Evolutionary conservation across 352 stramenopile species (phyloP).

Genomic region (Globisporangium camurandrum): DNA sequence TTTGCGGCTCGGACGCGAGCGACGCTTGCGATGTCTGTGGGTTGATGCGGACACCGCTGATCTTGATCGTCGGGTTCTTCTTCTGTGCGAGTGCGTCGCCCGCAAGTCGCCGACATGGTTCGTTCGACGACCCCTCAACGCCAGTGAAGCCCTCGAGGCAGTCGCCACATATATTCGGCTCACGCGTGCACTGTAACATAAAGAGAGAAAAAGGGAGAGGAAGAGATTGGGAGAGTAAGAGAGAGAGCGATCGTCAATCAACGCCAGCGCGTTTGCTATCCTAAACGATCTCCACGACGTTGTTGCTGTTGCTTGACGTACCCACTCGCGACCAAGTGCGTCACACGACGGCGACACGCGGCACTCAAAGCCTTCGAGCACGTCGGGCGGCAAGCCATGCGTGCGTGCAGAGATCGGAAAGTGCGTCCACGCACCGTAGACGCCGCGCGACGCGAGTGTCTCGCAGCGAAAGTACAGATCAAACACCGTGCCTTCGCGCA

Average conservation of each 20-base stretch:
- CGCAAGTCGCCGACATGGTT: slow-evolving; percentile 17
- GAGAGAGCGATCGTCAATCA: not conserved
- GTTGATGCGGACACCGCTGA: slow-evolving; percentile 63
- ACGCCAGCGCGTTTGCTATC: not conserved
- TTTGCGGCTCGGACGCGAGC: slow-evolving; percentile 2
- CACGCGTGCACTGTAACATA: slow-evolving; percentile 40
- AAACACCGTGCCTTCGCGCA: slow-evolving; percentile 53
- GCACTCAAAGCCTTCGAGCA: slow-evolving; percentile 60
- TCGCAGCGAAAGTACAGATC: slow-evolving; percentile 70
- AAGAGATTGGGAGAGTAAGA: not conserved
- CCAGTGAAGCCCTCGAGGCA: slow-evolving; percentile 52
- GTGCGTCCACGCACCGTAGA: slow-evolving; percentile 50
- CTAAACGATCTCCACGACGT: no score
- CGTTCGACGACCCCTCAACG: slow-evolving; percentile 24
- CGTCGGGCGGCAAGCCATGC: slow-evolving; percentile 51
- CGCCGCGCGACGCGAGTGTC: slow-evolving; percentile 63
- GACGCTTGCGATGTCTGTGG: slow-evolving; percentile 9
- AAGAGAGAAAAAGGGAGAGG: no score
- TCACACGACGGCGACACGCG: slow-evolving; percentile 36
- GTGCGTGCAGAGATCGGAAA: slow-evolving; percentile 41
- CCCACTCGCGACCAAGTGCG: slow-evolving; percentile 36
- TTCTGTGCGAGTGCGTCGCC: not conserved
- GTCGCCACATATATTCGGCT: slow-evolving; percentile 57
- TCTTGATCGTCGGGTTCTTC: slow-evolving; percentile 34
- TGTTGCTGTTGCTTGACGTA: no score